Evolutionary conservation across 2,329 filamentous ascomycete genomes (phyloP), one percentile per base, ranked within the genome.

Genomic region (Sclerotinia minor): DNA sequence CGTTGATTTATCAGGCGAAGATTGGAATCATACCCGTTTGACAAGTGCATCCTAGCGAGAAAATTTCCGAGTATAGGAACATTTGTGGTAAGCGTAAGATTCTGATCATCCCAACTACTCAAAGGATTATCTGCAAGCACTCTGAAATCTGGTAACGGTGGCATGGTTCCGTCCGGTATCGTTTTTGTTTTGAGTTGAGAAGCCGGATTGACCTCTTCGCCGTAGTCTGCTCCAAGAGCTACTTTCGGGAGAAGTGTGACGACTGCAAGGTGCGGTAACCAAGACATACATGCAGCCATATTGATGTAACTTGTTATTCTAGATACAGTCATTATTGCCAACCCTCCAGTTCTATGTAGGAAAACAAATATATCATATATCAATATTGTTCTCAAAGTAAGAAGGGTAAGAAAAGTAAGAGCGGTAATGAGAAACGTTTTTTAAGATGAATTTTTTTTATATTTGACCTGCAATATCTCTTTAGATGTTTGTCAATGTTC

Each of bases 1-100:
- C 4, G n/a, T 45, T 24, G 9, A 9, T 8, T 26, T 9, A 35
- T 29, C 9, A 49, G 15, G 19, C 0, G 60, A 55, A 19, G 53
- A 54, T 21, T 35, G 19, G 3, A 17, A 32, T 69, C 68, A 57
- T 71, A 71, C 69, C 71, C 72, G 52, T 73, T 73, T 38, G 68
- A 67, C 2, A 68, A 61, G 3, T 55, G 52, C 19, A 67, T 49
- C 49, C 71, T 70, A 35, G 67, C 53, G 29, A 66, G 69, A 47
- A 66, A 73, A 15, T 67, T 44, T 1, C 69, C 71, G 2, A 64
- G 67, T 9, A 72, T 69, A 17, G 60, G 66, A 21, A 26, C 49
- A 5, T 55, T 57, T 15, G 64, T 66, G 13, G 53, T 68, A 3
- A 72, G 44, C 6, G 21, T 53, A 50, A 67, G 29, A 15, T 41